Conservation (phyloP, 2,329 filamentous ascomycete species). For the Ophiocordyceps robertsii region DNA sequence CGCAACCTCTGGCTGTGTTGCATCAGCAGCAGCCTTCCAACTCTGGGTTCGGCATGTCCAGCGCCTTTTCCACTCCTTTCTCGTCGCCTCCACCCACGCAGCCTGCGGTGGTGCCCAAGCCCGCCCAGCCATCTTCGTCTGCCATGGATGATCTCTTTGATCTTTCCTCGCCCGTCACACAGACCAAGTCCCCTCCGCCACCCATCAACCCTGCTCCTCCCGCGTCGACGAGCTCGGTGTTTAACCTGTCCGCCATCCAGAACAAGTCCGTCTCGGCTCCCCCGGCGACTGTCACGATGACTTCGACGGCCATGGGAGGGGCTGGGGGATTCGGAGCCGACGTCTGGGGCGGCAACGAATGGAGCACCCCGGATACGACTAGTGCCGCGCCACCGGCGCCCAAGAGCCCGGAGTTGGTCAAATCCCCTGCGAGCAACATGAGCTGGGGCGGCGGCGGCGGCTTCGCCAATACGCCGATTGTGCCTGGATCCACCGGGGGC, state of each 20-base stretch:
- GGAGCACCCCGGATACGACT: constrained; percentile 43
- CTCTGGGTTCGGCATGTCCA: constrained; percentile 54
- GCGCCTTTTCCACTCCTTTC: constrained; percentile 29
- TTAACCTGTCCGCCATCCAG: constrained; percentile 58
- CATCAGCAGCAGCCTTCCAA: constrained; percentile 40
- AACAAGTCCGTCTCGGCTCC: constrained; percentile 30
- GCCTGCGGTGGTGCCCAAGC: constrained; percentile 22
- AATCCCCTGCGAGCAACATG: constrained; percentile 44
- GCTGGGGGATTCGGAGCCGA: constrained; percentile 42
- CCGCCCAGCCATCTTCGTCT: constrained; percentile 33
- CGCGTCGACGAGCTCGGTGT: constrained; percentile 48
- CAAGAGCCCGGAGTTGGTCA: constrained; percentile 44
- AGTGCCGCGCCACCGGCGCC: constrained; percentile 26
- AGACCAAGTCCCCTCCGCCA: constrained; percentile 26
- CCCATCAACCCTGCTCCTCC: constrained; percentile 23
- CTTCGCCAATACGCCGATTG: constrained; percentile 46
- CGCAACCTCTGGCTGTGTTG: constrained; percentile 32
- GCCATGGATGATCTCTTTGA: constrained; percentile 74
- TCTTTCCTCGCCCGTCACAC: constrained; percentile 42
- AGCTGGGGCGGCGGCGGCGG: constrained; percentile 39
- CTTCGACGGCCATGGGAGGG: constrained; percentile 23
- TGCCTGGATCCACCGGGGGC: constrained; percentile 49
- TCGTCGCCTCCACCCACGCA: constrained; percentile 26
- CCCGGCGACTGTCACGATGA: constrained; percentile 19
- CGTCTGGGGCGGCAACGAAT: constrained; percentile 80